Evolutionary conservation across 2,329 filamentous ascomycete species (phyloP), one percentile per base, ranked within the genome.

Genomic region (Ophiobolus disseminans): DNA sequence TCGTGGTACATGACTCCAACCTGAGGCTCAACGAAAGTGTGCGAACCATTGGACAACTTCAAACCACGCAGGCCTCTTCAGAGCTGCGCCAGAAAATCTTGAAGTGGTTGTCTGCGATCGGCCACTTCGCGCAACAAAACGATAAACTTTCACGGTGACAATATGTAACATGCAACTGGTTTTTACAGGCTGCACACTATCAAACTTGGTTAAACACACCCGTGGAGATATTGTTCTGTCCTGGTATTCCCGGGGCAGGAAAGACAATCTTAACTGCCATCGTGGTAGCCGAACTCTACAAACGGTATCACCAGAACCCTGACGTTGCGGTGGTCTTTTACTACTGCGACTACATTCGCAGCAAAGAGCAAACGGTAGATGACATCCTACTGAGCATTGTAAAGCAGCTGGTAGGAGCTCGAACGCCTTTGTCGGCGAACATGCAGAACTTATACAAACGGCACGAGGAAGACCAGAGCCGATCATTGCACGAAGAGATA

Each of bases 221-320:
- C 5, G 34, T 48, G 1, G 21, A 44, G 11, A 65, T 49, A 7
- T 30, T 68, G 4, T 58, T 65, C 22, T 69, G 63, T 32, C 37
- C 51, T 28, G 63, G 65, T 1, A 56, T 62, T 14, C 65, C 62
- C 5, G 60, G 65, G 13, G 58, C 62, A 19, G 63, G 63, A n/a
- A 68, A 69, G 44, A 68, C 63, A 2, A 53, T 68, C 13, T 48
- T 63, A 8, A 50, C 65, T 19, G 47, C 63, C 3, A 59, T 55
- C 10, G 48, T 53, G 13, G 50, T 67, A 19, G 54, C 60, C 17
- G 23, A 50, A 25, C 38, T 53, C n/a, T 20, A 6, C n/a, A 8
- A 35, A 9, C 16, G 17, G 14, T 35, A 13, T 4, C 46, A 47
- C 14, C 10, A 10, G 9, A 14, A 32, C n/a, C 10, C 10, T 3